Percentiles rank a stretch among this genome's conserved stretches.
phyloP scores from a whole-genome alignment of 495 filamentous ascomycete genomes.

The Podospora conica region DNA sequence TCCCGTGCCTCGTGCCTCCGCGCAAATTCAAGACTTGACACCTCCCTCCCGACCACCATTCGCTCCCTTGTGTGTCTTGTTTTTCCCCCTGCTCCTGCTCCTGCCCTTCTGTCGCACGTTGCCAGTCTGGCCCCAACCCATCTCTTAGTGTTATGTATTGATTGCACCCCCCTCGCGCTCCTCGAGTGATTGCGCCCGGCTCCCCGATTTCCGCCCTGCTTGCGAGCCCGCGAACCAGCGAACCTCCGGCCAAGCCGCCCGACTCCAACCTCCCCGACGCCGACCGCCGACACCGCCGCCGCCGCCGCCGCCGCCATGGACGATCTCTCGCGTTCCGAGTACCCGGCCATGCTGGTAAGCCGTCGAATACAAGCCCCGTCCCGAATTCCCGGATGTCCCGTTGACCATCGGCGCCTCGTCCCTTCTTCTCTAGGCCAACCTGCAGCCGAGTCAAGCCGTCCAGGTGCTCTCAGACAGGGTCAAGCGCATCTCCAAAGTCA shows the following conservation, averaged over 20 bases:
- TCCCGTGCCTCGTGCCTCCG: not conserved
- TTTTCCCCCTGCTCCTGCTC: slow-evolving; percentile 5
- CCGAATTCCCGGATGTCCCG: not conserved
- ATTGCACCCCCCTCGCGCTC: slow-evolving; percentile 10
- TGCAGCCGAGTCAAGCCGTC: slow-evolving; percentile 82
- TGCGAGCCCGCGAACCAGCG: not conserved
- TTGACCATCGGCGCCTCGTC: not conserved
- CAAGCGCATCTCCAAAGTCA: slow-evolving; percentile 77
- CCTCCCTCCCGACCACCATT: slow-evolving; percentile 1
- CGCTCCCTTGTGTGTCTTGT: slow-evolving; percentile 10
- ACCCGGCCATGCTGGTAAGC: slow-evolving; percentile 91
- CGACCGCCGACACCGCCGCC: not conserved
- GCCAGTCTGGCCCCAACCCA: slow-evolving; percentile 2
- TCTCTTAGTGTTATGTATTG: slow-evolving; percentile 26
- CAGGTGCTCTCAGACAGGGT: slow-evolving; percentile 80
- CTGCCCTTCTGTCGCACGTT: not conserved
- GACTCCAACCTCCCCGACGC: not conserved
- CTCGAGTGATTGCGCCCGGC: slow-evolving; percentile 12
- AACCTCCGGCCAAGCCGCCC: not conserved
- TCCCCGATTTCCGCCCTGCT: not conserved
- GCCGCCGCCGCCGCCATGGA: slow-evolving; percentile 46
- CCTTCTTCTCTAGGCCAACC: slow-evolving; percentile 53
- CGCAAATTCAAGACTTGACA: slow-evolving; percentile 10
- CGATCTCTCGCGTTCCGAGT: slow-evolving; percentile 85
- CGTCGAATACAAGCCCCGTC: not conserved